A percentile compares a stretch with the other conserved stretches of the same genome.
Conservation (phyloP, 768 basidiomycete species). For the Harrya chromipes region DNA sequence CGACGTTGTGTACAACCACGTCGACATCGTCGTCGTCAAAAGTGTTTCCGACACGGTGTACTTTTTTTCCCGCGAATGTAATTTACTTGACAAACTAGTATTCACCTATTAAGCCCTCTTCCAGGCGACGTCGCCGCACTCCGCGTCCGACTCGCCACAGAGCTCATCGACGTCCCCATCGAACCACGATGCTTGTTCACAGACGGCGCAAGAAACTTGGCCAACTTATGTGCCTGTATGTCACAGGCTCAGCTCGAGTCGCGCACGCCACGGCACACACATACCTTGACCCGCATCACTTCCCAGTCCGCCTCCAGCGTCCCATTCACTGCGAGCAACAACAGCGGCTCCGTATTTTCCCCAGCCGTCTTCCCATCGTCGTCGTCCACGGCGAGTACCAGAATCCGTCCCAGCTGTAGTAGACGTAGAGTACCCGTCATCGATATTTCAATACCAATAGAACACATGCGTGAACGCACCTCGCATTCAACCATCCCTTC, state of each 20-base stretch:
- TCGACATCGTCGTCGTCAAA: constrained; percentile 19
- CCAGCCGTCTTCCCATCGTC: constrained; percentile 5
- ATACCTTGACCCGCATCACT: constrained; percentile 58
- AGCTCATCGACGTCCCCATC: constrained; percentile 16
- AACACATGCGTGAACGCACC: constrained; percentile 38
- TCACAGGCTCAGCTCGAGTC: neutral
- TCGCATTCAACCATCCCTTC: constrained; percentile 75
- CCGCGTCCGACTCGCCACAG: constrained; percentile 22
- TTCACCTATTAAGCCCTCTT: constrained; percentile 12
- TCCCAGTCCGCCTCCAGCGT: constrained; percentile 63
- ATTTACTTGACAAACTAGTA: neutral
- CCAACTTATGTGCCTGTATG: constrained; percentile 31
- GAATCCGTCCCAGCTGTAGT: constrained; percentile 62
- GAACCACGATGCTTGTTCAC: constrained; percentile 36
- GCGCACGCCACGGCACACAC: constrained; percentile 9
- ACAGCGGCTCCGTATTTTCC: constrained; percentile 42
- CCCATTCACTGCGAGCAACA: constrained; percentile 70
- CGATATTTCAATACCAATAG: neutral
- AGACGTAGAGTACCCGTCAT: constrained; percentile 1
- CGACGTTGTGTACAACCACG: constrained; percentile 16
- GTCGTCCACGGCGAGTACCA: constrained; percentile 64
- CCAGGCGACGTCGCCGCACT: constrained; percentile 31
- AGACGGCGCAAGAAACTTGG: constrained; percentile 32
- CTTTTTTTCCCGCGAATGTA: constrained; percentile 25
- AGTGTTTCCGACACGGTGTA: neutral